Percentiles rank a stretch among this genome's conserved stretches.
Evolutionary conservation across 148 eudicot genomes (phyloP).

Genomic region (Oxyria digyna): DNA sequence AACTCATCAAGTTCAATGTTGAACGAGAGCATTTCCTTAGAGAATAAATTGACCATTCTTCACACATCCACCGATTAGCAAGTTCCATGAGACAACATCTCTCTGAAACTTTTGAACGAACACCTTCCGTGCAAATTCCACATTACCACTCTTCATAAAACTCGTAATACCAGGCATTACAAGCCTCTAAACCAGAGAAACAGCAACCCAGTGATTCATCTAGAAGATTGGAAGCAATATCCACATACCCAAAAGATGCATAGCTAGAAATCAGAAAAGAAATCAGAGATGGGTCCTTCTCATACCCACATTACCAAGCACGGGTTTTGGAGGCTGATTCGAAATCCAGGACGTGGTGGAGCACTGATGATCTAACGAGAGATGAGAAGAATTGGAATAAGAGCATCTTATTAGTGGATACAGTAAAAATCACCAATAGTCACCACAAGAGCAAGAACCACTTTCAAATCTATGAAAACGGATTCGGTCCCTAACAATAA

Average conservation of each 20-base stretch:
- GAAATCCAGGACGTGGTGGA: slow-evolving; percentile 16
- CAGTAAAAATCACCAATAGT: slow-evolving; percentile 59
- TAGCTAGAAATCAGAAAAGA: slow-evolving; percentile 24
- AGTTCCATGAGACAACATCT: slow-evolving; percentile 68
- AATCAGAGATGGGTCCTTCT: slow-evolving; percentile 21
- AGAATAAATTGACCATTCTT: slow-evolving; percentile 33
- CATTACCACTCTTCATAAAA: slow-evolving; percentile 40
- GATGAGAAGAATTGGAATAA: neutral
- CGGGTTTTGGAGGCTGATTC: slow-evolving; percentile 23
- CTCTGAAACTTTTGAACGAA: slow-evolving; percentile 28
- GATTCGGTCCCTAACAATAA: slow-evolving; percentile 55
- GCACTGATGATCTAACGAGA: too few relatives aligned
- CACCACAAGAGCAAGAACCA: slow-evolving; percentile 58
- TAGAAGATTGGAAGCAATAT: slow-evolving; percentile 29
- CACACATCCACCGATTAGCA: slow-evolving; percentile 45
- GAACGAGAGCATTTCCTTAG: slow-evolving; percentile 33
- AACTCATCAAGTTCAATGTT: slow-evolving; percentile 42
- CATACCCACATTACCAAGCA: slow-evolving; percentile 42
- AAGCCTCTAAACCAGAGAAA: slow-evolving; percentile 24
- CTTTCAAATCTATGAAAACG: slow-evolving; percentile 56
- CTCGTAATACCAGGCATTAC: slow-evolving; percentile 38
- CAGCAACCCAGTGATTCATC: slow-evolving; percentile 23
- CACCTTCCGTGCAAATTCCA: slow-evolving; percentile 37
- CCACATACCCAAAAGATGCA: slow-evolving; percentile 19
- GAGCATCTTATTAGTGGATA: too few relatives aligned